phyloP scores from a whole-genome alignment of 176 grass and related monocot species.

The Guadua angustifolia region DNA sequence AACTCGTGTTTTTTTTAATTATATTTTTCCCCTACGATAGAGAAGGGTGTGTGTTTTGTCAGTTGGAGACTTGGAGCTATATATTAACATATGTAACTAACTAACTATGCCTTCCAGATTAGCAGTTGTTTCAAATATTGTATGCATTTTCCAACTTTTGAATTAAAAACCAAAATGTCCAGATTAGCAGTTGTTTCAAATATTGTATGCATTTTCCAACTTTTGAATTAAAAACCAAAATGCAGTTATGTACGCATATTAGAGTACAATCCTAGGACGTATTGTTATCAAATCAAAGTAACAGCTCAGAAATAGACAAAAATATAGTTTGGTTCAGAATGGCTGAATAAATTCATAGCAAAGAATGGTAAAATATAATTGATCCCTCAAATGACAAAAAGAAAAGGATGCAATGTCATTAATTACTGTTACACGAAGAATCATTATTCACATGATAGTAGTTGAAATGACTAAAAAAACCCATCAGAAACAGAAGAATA shows the following conservation, averaged over 20 bases:
- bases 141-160: neutral
- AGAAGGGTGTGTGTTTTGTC: neutral
- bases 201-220: neutral
- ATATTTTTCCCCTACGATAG: neutral
- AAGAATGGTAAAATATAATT: slow-evolving; percentile 2
- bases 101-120: neutral
- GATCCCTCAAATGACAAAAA: neutral
- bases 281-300: neutral
- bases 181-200: neutral
- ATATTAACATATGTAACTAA: neutral
- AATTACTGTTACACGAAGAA: neutral
- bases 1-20: neutral
- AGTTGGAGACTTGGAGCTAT: neutral
- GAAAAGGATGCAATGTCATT: neutral
- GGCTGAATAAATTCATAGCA: neutral
- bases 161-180: neutral
- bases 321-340: slow-evolving; percentile 21
- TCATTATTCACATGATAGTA: neutral
- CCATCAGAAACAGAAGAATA: neutral
- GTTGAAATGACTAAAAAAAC: neutral
- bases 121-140: neutral
- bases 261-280: neutral
- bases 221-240: neutral
- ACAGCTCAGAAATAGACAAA: neutral
- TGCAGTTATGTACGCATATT: neutral